Conservation (phyloP, 345 rosid species). For the Cardamine occulta region DNA sequence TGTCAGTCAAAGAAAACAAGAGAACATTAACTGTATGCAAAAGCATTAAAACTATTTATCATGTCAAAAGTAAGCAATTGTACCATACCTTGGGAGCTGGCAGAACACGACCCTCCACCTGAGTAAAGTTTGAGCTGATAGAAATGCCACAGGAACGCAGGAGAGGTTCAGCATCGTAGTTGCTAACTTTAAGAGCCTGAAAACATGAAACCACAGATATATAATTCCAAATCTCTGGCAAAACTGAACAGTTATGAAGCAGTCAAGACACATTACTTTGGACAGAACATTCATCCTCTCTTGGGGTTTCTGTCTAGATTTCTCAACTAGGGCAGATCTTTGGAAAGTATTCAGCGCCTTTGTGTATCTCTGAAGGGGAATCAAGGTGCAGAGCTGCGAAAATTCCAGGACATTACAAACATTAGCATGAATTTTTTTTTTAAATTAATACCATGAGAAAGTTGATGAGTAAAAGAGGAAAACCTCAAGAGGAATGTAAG, state of each 20-base stretch:
- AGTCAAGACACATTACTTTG: slow-evolving; percentile 50
- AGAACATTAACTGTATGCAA: neutral
- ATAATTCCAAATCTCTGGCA: neutral
- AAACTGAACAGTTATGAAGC: slow-evolving; percentile 6
- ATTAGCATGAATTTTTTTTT: neutral
- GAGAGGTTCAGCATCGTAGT: slow-evolving; percentile 81
- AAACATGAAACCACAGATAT: slow-evolving; percentile 16
- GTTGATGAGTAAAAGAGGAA: neutral
- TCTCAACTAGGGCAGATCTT: slow-evolving; percentile 86
- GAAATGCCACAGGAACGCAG: slow-evolving; percentile 75
- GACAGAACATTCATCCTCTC: slow-evolving; percentile 80
- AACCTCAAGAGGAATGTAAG: slow-evolving; percentile 66
- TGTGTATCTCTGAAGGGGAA: slow-evolving; percentile 94
- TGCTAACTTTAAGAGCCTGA: slow-evolving; percentile 69
- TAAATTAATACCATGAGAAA: neutral
- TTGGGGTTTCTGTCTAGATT: slow-evolving; percentile 94
- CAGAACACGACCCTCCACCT: slow-evolving; percentile 83
- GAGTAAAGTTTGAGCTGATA: slow-evolving; percentile 61
- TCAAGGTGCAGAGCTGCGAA: slow-evolving; percentile 69
- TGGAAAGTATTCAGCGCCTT: slow-evolving; percentile 71
- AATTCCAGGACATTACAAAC: slow-evolving; percentile 10
- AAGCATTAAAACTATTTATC: neutral
- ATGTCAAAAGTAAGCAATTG: neutral
- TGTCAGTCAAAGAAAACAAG: slow-evolving; percentile 37
- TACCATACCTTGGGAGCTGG: slow-evolving; percentile 72